Base-by-base conservation (phyloP, 176 grass and related monocot genomes). In the Rhynchospora breviuscula region DNA sequence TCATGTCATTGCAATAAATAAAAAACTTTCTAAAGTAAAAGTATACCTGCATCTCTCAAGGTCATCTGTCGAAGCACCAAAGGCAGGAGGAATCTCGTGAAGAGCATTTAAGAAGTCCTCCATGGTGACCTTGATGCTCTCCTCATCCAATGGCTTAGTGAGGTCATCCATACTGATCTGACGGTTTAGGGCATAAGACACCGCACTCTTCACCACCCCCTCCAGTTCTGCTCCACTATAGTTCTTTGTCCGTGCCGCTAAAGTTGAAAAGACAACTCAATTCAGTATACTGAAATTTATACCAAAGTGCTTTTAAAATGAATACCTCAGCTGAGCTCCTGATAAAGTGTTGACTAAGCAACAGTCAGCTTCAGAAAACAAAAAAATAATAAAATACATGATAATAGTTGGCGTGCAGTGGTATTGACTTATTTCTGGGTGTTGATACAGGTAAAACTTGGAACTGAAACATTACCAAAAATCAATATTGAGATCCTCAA, bases 41-140 rank as follows among this genome's bases (percentile, higher is more conserved):
- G 51, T 45, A 18, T 76, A 99, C 96, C 96, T 95, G 96, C 96
- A 99, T 90, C 96, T 90, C 93, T 95, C 96, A 22, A 99, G 96
- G 71, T 95, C 81, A 85, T 90, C 97, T 7, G 93, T 93, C 1
- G 96, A 99, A 54, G 93, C 96, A 81, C 93, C 96, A 93, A 99
- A 95, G 31, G 92, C 96, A 11, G 96, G 96, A 59, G 86, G 86
- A 86, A 95, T 93, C 89, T 99, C 96, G 29, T 92, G 93, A 88
- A 99, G 86, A 54, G 88, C 96, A 84, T 93, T 87, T 86, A 95
- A 90, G 88, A 99, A 99, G 63, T 99, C 96, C 78, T 95, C 88
- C 96, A 99, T 95, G 18, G 96, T 95, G 83, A 99, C 86, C 83
- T 99, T 99, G 82, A 99, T 93, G 73, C 93, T 99, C 86, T 99